These are phyloP conservation scores for Nyssa sinensis DNA, from an alignment of 148 eudicot genomes.

Conservation along the genomic window DNA sequence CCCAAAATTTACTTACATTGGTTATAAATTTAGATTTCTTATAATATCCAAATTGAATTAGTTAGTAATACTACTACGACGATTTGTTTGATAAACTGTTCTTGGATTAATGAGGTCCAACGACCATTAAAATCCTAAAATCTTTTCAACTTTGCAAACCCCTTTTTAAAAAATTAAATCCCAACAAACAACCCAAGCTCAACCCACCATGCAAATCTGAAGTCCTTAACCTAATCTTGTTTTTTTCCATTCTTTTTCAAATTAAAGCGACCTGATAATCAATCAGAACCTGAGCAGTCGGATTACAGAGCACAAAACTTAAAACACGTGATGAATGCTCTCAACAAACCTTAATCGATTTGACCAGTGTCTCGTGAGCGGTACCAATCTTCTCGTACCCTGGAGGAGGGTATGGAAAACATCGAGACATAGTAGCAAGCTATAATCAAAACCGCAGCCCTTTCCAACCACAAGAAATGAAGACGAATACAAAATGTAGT, in stretches of 20 bases:
- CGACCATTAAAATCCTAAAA: neutral
- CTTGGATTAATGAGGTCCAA: neutral
- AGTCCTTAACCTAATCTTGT: neutral
- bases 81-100: too few relatives aligned
- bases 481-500: neutral
- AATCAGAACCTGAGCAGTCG: neutral
- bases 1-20: neutral
- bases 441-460: neutral
- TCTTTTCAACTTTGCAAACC: neutral
- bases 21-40: too few relatives aligned
- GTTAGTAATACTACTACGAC: neutral
- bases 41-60: too few relatives aligned
- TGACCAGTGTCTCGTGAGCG: neutral
- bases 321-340: neutral
- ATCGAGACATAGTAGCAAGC: neutral
- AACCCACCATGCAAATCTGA: neutral
- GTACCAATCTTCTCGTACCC: constrained; percentile 5
- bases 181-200: neutral
- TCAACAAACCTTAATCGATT: constrained; percentile 4
- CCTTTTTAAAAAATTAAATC: neutral
- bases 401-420: constrained; percentile 1
- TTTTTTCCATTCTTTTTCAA: neutral
- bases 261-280: neutral
- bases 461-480: neutral
- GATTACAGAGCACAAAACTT: neutral